These are phyloP conservation scores for Funneliformis geosporum DNA, from an alignment of 192 early-diverging fungal genomes.

Conservation along the genomic window DNA sequence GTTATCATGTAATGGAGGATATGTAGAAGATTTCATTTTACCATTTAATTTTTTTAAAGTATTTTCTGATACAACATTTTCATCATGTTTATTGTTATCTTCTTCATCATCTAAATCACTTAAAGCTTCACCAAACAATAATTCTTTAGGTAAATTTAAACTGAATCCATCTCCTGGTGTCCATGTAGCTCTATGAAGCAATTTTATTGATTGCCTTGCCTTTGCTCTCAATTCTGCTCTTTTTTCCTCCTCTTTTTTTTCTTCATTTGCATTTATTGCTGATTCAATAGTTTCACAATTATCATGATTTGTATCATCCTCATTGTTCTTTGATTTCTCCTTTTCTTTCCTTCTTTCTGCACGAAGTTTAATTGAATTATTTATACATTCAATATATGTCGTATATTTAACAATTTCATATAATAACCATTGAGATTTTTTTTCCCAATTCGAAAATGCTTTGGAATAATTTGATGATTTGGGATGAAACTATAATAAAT, in stretches of 20 bases:
- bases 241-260: constrained; percentile 23
- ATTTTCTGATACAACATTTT: background rate
- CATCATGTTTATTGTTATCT: background rate
- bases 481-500: constrained; percentile 53
- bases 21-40: constrained; percentile 10
- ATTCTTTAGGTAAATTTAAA: constrained; percentile 32
- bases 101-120: constrained; percentile 8
- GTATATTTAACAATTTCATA: constrained; percentile 85
- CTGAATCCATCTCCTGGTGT: constrained; percentile 27
- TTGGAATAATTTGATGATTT: constrained; percentile 61
- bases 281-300: background rate
- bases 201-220: constrained; percentile 13
- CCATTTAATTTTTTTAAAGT: background rate
- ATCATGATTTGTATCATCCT: background rate
- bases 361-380: constrained; percentile 53
- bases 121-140: constrained; percentile 4
- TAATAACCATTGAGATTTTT: constrained; percentile 72
- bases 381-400: constrained; percentile 74
- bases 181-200: constrained; percentile 33
- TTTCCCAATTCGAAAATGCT: constrained; percentile 80
- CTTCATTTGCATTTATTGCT: background rate
- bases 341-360: constrained; percentile 19
- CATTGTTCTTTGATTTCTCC: background rate
- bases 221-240: constrained; percentile 15
- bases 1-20: background rate